Percentiles rank a stretch among this genome's conserved stretches.
phyloP scores from a whole-genome alignment of 306 rosid species.

The Fragaria ananassa region DNA sequence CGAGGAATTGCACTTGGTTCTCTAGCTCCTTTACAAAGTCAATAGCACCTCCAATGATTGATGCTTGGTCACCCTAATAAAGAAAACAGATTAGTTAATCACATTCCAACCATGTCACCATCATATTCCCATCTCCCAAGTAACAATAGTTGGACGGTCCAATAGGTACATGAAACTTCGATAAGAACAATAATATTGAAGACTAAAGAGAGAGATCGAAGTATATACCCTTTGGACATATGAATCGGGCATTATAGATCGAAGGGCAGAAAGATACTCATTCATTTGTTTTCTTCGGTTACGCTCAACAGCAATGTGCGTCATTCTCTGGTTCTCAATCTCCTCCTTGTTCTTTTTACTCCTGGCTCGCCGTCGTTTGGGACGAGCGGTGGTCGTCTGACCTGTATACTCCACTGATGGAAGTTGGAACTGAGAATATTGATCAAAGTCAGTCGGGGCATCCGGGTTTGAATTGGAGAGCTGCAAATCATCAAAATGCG shows the following conservation, averaged over 20 bases:
- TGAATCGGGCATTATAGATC: slow-evolving; percentile 84
- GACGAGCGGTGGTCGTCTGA: slow-evolving; percentile 31
- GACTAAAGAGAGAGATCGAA: not conserved
- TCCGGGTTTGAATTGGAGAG: slow-evolving; percentile 41
- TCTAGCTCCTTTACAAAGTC: slow-evolving; percentile 91
- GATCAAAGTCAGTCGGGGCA: slow-evolving; percentile 7
- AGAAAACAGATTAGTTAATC: not conserved
- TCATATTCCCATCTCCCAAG: not conserved
- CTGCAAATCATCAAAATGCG: slow-evolving; percentile 36
- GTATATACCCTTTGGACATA: slow-evolving; percentile 85
- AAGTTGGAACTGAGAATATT: slow-evolving; percentile 7
- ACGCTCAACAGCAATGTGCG: slow-evolving; percentile 97
- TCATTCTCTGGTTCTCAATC: slow-evolving; percentile 95
- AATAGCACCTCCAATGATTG: slow-evolving; percentile 89
- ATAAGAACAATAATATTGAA: not conserved
- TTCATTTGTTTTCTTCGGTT: slow-evolving; percentile 93
- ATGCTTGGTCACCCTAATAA: slow-evolving; percentile 86
- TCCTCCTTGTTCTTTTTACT: slow-evolving; percentile 75
- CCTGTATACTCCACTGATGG: slow-evolving; percentile 27
- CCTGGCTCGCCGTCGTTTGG: slow-evolving; percentile 63
- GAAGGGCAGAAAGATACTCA: slow-evolving; percentile 84
- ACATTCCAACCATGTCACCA: not conserved
- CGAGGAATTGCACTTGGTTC: slow-evolving; percentile 65
- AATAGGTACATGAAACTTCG: not conserved
- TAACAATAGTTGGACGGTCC: not conserved